Base-by-base conservation (phyloP, 345 rosid genomes). In the Bretschneidera sinensis region DNA sequence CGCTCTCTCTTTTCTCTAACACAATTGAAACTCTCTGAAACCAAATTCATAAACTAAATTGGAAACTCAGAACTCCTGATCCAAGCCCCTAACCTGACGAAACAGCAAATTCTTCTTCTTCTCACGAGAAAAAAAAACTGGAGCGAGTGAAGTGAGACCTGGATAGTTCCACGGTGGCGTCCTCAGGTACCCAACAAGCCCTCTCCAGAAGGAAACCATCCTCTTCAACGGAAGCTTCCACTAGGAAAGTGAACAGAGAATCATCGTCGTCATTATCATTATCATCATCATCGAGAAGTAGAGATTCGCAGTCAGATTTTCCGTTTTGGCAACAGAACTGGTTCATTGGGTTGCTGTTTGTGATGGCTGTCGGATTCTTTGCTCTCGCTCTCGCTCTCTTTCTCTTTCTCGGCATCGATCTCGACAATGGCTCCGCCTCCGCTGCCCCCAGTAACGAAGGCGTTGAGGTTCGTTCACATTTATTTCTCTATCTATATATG, bases 291-390 rank as follows among this genome's bases (percentile, higher is more conserved):
- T 39, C 45, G 45, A 39, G 45, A 28, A 28, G 8, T 3, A 28
- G 33, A 39, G 15, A 7, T 39, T 39, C 65, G 21, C 62, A 11
- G 9, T 51, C 71, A 11, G 81, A 64, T 18, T 58, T 35, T 58
- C 92, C 95, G 20, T 88, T 88, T 67, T 88, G 95, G 95, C 90
- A 79, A 63, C 82, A 79, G 74, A 83, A 74, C 50, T 91, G 98
- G 98, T 91, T 91, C 73, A 79, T 91, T 17, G 83, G 51, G 7
- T 48, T 86, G 15, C 87, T 91, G 1, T 83, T 91, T 57, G 35
- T 71, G 43, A 85, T 91, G 88, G 85, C 96, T 45, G 25, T 88
- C 15, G 86, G 84, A 39, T 86, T 86, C 72, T 79, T 91, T 65
- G 74, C 70, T 11, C 80, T n/a, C n/a, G n/a, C n/a, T n/a, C n/a